These are phyloP conservation scores for Lentinula novae-zelandiae DNA, from an alignment of 1,284 basidiomycete genomes.

Conservation along the genomic window DNA sequence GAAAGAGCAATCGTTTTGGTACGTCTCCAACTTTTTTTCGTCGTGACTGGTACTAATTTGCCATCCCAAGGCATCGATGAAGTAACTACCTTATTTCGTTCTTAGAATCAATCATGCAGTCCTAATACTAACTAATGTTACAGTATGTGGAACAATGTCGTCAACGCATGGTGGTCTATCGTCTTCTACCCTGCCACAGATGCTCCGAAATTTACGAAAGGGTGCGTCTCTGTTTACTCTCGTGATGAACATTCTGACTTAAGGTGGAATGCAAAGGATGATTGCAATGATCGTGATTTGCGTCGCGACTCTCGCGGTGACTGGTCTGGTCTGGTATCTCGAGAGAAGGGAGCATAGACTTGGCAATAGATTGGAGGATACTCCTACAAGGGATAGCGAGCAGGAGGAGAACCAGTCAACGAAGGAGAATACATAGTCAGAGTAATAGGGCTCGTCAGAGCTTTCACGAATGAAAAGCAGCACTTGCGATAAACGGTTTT, in stretches of 20 bases:
- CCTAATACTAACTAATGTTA: not conserved
- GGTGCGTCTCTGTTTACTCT: slow-evolving; percentile 19
- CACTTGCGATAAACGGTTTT: too few relatives aligned
- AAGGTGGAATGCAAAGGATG: slow-evolving; percentile 29
- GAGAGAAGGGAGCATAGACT: slow-evolving; percentile 39
- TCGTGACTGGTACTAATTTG: not conserved
- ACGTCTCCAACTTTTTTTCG: slow-evolving; percentile 16
- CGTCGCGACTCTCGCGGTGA: slow-evolving; percentile 50
- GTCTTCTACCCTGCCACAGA: slow-evolving; percentile 67
- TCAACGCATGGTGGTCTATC: slow-evolving; percentile 71
- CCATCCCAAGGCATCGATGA: slow-evolving; percentile 4
- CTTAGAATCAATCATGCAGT: not conserved
- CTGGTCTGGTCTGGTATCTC: slow-evolving; percentile 54
- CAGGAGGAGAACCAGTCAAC: not conserved
- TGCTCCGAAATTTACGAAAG: slow-evolving; percentile 58
- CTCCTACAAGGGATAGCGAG: not conserved
- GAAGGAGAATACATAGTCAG: not conserved
- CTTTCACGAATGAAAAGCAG: not conserved
- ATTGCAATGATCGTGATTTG: slow-evolving; percentile 62
- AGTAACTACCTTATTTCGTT: not conserved
- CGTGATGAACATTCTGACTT: not conserved
- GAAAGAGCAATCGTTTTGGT: slow-evolving; percentile 65
- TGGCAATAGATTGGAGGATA: not conserved
- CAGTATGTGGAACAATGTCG: slow-evolving; percentile 69
- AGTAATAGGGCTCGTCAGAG: not conserved